Evolutionary conservation across 495 filamentous ascomycete genomes (phyloP).

Genomic region (Endocarpon pusillum): DNA sequence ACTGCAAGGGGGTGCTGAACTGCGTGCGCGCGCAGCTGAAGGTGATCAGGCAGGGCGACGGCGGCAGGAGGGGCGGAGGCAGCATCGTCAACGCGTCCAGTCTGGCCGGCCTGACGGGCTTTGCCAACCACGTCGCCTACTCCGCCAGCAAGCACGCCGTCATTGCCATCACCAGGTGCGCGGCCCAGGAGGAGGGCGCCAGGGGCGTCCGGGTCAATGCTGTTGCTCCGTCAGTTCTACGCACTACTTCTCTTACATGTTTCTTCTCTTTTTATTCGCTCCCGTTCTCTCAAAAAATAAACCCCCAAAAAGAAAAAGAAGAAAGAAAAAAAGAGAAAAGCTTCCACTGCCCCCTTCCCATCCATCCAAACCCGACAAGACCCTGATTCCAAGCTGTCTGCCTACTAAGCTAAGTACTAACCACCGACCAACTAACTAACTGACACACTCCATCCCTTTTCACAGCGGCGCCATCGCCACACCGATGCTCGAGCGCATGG

Average conservation of each 20-base stretch:
- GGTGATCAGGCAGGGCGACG: constrained; percentile 22
- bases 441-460: background rate
- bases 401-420: too few species aligned
- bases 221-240: constrained; percentile 30
- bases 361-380: too few species aligned
- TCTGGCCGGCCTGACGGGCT: constrained; percentile 35
- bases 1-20: constrained; percentile 39
- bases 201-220: constrained; percentile 41
- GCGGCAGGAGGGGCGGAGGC: constrained; percentile 10
- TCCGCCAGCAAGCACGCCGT: constrained; percentile 41
- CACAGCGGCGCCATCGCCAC: constrained; percentile 37
- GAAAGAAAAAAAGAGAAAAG: too few species aligned
- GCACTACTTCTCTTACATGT: background rate
- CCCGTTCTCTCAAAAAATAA: background rate
- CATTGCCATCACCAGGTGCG: constrained; percentile 37
- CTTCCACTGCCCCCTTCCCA: too few species aligned
- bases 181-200: constrained; percentile 38
- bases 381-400: too few species aligned
- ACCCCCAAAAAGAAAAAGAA: background rate
- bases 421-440: too few species aligned
- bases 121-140: constrained; percentile 32
- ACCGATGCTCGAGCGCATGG: constrained; percentile 21
- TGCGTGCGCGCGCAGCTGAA: constrained; percentile 36
- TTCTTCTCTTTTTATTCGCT: background rate
- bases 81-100: constrained; percentile 46